phyloP scores from a whole-genome alignment of 1,284 basidiomycete species.

The Papiliotrema flavescens region DNA sequence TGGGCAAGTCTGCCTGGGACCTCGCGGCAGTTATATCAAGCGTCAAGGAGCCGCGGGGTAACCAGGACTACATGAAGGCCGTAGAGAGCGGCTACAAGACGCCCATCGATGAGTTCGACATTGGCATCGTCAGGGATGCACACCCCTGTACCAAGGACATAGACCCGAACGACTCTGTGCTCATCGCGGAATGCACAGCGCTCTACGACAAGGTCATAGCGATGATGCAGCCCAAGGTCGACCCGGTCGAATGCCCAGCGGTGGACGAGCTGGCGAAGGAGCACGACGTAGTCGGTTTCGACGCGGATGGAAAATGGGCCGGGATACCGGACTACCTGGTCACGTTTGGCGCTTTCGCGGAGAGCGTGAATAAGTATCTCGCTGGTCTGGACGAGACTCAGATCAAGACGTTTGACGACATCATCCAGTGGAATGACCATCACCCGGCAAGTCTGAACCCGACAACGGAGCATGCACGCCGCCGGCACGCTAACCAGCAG shows the following conservation, averaged over 20 bases:
- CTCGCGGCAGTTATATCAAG: constrained; percentile 20
- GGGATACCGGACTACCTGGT: neutral
- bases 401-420: constrained; percentile 6
- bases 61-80: neutral
- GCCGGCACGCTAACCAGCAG: neutral
- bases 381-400: neutral
- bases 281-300: neutral
- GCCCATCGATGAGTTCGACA: neutral
- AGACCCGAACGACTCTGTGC: neutral
- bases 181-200: neutral
- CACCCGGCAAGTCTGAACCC: constrained; percentile 17
- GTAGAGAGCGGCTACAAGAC: neutral
- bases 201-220: neutral
- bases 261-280: neutral
- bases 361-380: constrained; percentile 1
- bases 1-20: constrained; percentile 28
- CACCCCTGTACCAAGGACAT: neutral
- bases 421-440: constrained; percentile 8
- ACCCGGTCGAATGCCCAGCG: neutral
- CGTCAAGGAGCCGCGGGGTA: neutral
- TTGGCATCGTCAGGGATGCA: neutral
- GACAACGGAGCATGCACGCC: constrained; percentile 37
- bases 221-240: neutral
- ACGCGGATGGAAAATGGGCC: neutral
- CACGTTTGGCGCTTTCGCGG: neutral